phyloP scores from a whole-genome alignment of 169 alveolate species.

The Eimeria praecox region DNA sequence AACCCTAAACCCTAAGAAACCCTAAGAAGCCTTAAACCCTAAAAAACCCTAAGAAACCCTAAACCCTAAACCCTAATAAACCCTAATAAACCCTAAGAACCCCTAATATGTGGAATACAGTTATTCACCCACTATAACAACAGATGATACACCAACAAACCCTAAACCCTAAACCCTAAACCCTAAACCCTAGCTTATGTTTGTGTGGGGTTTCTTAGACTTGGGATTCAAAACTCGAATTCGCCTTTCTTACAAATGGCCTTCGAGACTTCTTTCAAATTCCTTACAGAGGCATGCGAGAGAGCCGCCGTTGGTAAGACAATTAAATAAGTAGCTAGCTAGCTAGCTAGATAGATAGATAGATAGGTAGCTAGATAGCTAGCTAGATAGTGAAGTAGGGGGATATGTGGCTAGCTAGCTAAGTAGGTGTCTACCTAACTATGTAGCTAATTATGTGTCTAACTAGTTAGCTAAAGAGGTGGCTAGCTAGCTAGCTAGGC shows the following conservation, averaged over 20 bases:
- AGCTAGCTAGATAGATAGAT: not conserved
- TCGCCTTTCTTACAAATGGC: conserved; percentile 98
- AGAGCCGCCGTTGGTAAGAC: conserved; percentile 78
- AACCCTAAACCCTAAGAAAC: not conserved
- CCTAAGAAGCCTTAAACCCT: too few species aligned
- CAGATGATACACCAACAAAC: too few species aligned
- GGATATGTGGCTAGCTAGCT: not conserved
- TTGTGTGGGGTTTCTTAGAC: not conserved
- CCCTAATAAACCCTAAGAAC: too few species aligned
- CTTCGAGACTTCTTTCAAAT: conserved; percentile 97
- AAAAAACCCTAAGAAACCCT: not conserved
- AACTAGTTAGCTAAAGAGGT: not conserved
- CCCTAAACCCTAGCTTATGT: not conserved
- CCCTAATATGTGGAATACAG: too few species aligned
- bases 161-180: conserved; percentile 6
- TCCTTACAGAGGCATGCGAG: conserved; percentile 92
- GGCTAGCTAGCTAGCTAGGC: not conserved
- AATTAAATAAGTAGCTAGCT: not conserved
- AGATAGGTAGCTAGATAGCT: not conserved
- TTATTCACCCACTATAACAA: too few species aligned
- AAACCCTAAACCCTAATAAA: not conserved
- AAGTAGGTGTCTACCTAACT: not conserved
- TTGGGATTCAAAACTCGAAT: conserved; percentile 93
- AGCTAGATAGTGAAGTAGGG: not conserved
- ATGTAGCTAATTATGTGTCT: too few species aligned